Percentiles rank a stretch among this genome's conserved stretches.
Conservation (phyloP, 163 green algal species). For the Volvox carteri region DNA sequence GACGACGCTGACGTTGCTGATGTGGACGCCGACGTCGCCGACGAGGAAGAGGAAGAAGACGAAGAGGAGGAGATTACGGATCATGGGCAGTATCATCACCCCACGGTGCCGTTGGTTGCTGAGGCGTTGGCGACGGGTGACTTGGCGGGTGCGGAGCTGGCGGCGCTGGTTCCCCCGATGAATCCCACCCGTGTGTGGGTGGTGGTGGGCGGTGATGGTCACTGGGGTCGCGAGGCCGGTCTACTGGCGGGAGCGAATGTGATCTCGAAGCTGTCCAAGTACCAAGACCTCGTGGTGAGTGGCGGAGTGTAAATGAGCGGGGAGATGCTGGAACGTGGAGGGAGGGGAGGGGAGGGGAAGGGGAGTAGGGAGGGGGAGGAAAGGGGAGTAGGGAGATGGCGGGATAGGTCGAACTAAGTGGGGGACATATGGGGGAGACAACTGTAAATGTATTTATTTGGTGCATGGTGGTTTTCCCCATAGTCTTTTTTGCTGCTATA, state of each 20-base stretch:
- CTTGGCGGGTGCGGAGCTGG: conserved; percentile 24
- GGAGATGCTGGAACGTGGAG: not conserved
- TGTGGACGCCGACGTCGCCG: not conserved
- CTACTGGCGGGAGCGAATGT: conserved; percentile 11
- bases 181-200: conserved; percentile 47
- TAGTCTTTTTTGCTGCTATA: no score
- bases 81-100: not conserved
- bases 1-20: not conserved
- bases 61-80: not conserved
- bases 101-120: not conserved
- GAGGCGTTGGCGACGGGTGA: conserved; percentile 24
- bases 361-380: not conserved
- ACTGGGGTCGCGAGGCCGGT: conserved; percentile 31
- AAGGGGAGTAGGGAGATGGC: not conserved
- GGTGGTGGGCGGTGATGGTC: conserved; percentile 45
- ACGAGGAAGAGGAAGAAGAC: not conserved
- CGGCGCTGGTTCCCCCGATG: conserved; percentile 10
- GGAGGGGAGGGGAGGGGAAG: not conserved
- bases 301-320: not conserved
- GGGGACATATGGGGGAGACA: no score
- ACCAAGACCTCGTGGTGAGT: conserved; percentile 54
- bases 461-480: no score
- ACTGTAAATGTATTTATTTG: no score
- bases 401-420: no score
- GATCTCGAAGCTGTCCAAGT: conserved; percentile 26